Evolutionary conservation across 2,329 filamentous ascomycete genomes (phyloP), one percentile per base, ranked within the genome.

Genomic region (Scedosporium apiospermum): DNA sequence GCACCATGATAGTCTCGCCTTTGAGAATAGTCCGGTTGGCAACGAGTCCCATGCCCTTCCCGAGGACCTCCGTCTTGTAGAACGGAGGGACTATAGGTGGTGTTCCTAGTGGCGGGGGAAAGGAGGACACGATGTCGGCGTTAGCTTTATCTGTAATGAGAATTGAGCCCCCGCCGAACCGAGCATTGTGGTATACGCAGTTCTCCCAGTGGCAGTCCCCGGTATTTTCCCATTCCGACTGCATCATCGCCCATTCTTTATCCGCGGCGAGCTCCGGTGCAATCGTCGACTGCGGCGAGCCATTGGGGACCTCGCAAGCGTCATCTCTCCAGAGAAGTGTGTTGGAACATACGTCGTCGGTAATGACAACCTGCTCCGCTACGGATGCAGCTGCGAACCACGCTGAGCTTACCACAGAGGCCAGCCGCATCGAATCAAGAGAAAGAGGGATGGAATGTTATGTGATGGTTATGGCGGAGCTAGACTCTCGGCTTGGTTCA

Each of bases 1-100:
- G 67, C 1, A 69, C 65, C 68, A 76, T 71, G 62, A 77, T 65
- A 23, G 68, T 65, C 63, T 77, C 76, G 26, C 74, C 75, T 18
- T 67, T 70, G 12, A 53, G 63, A 44, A 77, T 75, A 4, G 68
- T 69, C 10, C 71, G 63, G 63, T 71, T 73, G 18, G 75, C 75
- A 10, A 76, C 63, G 38, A 77, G 64, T 0, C 75, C 76, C 2
- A 68, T 63, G 0, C 74, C 75, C 51, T 77, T 77, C 1, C 72
- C 73, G 0, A 69, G 65, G 1, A 77, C 64, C 2, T 72, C 63
- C 5, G 65, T 67, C 1, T 63, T 64, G 16, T 49, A n/a, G n/a
- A 49, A 49, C 49, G 71, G 66, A 53, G 71, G 76, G 0, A 73
- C 69, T 1, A 65, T 64, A 3, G 70, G 64, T 30, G 23, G 16